Evolutionary conservation across 306 rosid genomes (phyloP), one percentile per base, ranked within the genome.

Genomic region (Inga leiocalycina): DNA sequence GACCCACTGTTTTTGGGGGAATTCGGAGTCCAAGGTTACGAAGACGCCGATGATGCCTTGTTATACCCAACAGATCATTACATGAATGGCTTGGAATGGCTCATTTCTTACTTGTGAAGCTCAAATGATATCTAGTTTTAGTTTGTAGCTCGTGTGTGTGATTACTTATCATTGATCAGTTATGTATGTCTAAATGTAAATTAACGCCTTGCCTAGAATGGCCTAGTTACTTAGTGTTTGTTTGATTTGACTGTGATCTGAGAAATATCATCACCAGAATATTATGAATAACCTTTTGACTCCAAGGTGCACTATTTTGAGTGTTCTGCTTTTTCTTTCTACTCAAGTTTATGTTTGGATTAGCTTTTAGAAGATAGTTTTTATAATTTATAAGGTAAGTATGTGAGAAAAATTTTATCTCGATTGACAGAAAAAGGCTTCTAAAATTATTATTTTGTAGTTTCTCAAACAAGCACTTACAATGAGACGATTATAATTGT

Each of bases 11-110:
- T 89, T 85, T 61, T 84, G 9, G 96, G 89, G 24, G 92, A 91
- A 9, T 84, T 86, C 56, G 85, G 84, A n/a, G 81, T 86, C 66
- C 89, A 85, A n/a, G 93, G 61, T 12, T 90, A 83, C 39, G 91
- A 83, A 52, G 78, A 80, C 24, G 90, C 81, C 61, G 80, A 78
- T 44, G 82, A 69, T 32, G 83, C 74, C 24, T 83, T 90, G 8
- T 2, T 71, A 3, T 86, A 80, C 84, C 80, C 81, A 73, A 82
- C 90, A 0, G 84, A 82, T 20, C 62, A 75, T 57, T 85, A 85
- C 71, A 59, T 65, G 52, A 79, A 82, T 44, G 85, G 88, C 27
- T 67, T 91, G 88, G 93, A 89, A 10, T 93, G 96, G 96, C 52
- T 84, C 77, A 88, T 77, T 71, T 74, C 76, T 78, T 91, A 71